Percentiles rank a stretch among this genome's conserved stretches.
Evolutionary conservation across 2,329 filamentous ascomycete genomes (phyloP).

Genomic region (Botrytis galanthina): DNA sequence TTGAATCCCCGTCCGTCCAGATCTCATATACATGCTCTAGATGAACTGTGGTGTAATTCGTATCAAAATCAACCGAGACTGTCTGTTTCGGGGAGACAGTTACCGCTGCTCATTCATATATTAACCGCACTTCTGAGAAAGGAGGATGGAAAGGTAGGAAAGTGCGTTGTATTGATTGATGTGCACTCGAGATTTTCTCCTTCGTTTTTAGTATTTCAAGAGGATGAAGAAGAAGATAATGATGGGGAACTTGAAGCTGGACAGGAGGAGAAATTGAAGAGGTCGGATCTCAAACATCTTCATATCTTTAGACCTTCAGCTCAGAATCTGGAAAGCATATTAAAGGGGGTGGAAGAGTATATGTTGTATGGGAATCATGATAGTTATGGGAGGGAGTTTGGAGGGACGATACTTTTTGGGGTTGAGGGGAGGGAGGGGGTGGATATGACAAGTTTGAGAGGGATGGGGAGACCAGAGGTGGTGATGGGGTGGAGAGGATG

Average conservation of each 20-base stretch:
- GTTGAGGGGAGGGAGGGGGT: constrained; percentile 27
- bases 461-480: constrained; percentile 22
- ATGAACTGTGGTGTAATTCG: not conserved
- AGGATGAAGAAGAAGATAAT: not conserved
- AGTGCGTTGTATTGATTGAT: constrained; percentile 48
- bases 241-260: not conserved
- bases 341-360: constrained; percentile 34
- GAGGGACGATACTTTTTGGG: constrained; percentile 35
- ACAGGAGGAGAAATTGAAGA: not conserved
- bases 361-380: constrained; percentile 35
- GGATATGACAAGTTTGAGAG: constrained; percentile 22
- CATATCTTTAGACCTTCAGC: constrained; percentile 32
- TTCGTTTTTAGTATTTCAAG: constrained; percentile 30
- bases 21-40: constrained; percentile 6
- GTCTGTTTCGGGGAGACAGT: constrained; percentile 13
- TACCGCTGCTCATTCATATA: constrained; percentile 9
- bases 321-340: constrained; percentile 27
- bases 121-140: constrained; percentile 37
- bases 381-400: constrained; percentile 35
- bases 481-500: constrained; percentile 36
- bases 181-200: constrained; percentile 55
- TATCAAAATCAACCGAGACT: constrained; percentile 1
- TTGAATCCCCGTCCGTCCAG: not conserved
- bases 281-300: constrained; percentile 32
- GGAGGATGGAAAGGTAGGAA: not conserved